These are phyloP conservation scores for Tetrahymena elliotti DNA, from an alignment of 73 alveolate genomes.

Conservation along the genomic window DNA sequence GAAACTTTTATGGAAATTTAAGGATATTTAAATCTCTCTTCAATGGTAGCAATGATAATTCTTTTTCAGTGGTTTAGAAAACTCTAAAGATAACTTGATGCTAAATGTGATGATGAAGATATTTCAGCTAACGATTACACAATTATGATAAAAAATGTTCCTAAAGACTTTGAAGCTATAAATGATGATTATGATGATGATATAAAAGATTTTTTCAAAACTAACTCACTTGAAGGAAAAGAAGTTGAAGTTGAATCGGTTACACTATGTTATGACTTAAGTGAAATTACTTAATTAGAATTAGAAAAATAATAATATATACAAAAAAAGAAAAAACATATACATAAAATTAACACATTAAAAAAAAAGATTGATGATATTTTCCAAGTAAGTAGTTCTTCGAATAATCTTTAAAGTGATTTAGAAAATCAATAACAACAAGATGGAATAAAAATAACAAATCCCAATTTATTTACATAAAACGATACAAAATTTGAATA, in stretches of 20 bases:
- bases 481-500: neutral
- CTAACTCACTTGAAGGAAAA: neutral
- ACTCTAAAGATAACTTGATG: neutral
- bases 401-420: neutral
- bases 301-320: neutral
- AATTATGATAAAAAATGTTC: neutral
- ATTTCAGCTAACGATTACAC: neutral
- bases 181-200: neutral
- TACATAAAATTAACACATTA: neutral
- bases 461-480: neutral
- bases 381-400: neutral
- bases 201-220: neutral
- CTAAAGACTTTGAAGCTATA: neutral
- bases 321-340: neutral
- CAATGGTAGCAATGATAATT: neutral
- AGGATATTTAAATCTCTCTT: neutral
- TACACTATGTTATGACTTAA: neutral
- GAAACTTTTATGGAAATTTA: neutral
- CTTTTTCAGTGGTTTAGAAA: neutral
- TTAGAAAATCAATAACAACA: neutral
- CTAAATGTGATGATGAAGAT: neutral
- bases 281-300: neutral
- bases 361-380: neutral
- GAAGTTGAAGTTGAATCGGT: neutral
- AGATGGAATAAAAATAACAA: neutral